Percentiles rank a stretch among this genome's conserved stretches.
Conservation (phyloP, 768 basidiomycete genomes). For the Boletus subcaerulescens region DNA sequence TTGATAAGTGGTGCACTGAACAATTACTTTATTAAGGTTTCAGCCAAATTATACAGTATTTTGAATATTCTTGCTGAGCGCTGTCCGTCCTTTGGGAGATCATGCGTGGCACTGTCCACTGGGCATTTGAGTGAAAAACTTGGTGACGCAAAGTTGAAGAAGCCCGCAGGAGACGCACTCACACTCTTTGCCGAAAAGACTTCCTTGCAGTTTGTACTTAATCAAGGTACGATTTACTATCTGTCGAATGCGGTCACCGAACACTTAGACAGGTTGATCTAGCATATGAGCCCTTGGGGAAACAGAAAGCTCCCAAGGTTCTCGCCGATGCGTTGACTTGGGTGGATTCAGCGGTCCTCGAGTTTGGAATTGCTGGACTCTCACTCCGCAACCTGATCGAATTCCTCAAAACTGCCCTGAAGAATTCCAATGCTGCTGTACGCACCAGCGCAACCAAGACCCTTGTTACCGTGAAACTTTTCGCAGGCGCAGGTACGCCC, state of each 20-base stretch:
- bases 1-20: conserved; percentile 8
- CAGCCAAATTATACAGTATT: conserved; percentile 81
- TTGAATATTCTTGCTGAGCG: conserved; percentile 69
- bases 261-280: conserved; percentile 15
- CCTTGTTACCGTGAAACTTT: conserved; percentile 86
- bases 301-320: conserved; percentile 97
- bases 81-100: conserved; percentile 80
- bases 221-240: conserved; percentile 62
- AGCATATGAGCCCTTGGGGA: conserved; percentile 92
- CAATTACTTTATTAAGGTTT: conserved; percentile 56
- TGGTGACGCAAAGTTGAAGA: conserved; percentile 95
- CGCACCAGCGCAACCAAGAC: conserved; percentile 92
- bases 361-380: conserved; percentile 90
- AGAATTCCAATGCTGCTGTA: conserved; percentile 93
- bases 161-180: conserved; percentile 90
- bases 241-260: conserved; percentile 6
- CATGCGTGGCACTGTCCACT: conserved; percentile 78
- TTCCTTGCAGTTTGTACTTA: conserved; percentile 89
- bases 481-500: conserved; percentile 79
- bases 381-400: conserved; percentile 83
- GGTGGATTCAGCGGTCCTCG: conserved; percentile 80
- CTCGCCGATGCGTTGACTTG: conserved; percentile 87
- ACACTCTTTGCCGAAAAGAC: conserved; percentile 84
- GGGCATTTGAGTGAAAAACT: conserved; percentile 89
- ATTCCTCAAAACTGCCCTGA: conserved; percentile 80